These are phyloP conservation scores for Diplodia scrobiculata DNA, from an alignment of 2,329 filamentous ascomycete genomes.

Conservation along the genomic window DNA sequence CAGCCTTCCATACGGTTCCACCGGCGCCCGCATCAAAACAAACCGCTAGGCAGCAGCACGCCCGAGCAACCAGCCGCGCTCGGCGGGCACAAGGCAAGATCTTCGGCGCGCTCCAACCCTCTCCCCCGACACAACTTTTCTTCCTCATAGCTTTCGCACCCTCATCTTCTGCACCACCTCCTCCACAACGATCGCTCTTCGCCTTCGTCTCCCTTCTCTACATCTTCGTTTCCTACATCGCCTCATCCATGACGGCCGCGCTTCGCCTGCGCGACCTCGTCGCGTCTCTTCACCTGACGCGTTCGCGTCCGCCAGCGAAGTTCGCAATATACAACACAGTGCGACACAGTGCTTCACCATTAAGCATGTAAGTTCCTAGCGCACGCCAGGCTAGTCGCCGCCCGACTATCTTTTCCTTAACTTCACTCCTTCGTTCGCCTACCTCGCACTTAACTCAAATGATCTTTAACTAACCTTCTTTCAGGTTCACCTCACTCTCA, in stretches of 20 bases:
- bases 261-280: too few species aligned
- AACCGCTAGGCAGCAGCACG: not conserved
- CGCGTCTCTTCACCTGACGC: not conserved
- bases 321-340: not conserved
- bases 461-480: too few species aligned
- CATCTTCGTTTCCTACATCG: too few species aligned
- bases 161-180: too few species aligned
- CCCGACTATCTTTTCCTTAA: not conserved
- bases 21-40: not conserved
- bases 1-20: not conserved
- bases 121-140: not conserved
- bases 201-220: too few species aligned
- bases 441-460: too few species aligned
- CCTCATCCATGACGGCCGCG: not conserved
- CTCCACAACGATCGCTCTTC: too few species aligned
- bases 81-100: not conserved
- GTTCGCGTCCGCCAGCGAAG: not conserved
- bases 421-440: not conserved
- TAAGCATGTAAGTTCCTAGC: not conserved
- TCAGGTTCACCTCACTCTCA: too few species aligned
- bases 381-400: not conserved
- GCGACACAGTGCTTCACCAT: not conserved
- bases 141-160: not conserved
- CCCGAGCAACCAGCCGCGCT: not conserved
- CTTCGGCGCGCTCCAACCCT: not conserved